Conservation (phyloP, 345 rosid genomes). For the Rhizophora apiculata region DNA sequence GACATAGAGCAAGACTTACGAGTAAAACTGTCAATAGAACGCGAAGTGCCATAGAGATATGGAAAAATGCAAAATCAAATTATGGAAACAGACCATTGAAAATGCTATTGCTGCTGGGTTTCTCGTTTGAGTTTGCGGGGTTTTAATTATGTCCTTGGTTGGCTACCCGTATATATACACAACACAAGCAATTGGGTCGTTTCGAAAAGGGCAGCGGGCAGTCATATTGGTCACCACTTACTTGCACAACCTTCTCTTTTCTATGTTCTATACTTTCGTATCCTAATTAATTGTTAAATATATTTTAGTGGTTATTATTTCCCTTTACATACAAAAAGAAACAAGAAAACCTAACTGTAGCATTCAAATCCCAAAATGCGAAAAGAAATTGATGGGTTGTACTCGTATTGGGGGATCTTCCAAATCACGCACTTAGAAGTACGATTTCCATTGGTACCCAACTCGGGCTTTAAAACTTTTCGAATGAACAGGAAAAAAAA, state of each 20-base stretch:
- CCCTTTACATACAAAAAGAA: too few species aligned
- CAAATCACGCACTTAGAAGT: too few species aligned
- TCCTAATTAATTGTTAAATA: too few species aligned
- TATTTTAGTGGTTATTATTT: too few species aligned
- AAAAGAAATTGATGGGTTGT: too few species aligned
- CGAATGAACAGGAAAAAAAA: too few species aligned
- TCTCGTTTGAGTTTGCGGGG: background rate
- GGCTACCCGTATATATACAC: slow-evolving; percentile 19
- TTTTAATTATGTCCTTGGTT: background rate
- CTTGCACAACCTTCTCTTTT: slow-evolving; percentile 11
- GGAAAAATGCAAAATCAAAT: background rate
- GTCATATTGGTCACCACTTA: background rate
- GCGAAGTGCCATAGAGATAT: slow-evolving; percentile 39
- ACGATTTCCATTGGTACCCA: too few species aligned
- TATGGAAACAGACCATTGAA: background rate
- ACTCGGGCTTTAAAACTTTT: too few species aligned
- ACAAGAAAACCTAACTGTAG: too few species aligned
- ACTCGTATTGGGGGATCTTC: too few species aligned
- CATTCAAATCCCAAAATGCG: too few species aligned
- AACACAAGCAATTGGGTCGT: background rate
- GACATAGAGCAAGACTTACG: slow-evolving; percentile 24
- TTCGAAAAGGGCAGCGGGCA: background rate
- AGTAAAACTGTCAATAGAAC: slow-evolving; percentile 25
- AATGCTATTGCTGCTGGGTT: background rate
- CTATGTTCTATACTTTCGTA: background rate